phyloP scores from a whole-genome alignment of 257 asterid genomes.

The Linderniella brevidens region DNA sequence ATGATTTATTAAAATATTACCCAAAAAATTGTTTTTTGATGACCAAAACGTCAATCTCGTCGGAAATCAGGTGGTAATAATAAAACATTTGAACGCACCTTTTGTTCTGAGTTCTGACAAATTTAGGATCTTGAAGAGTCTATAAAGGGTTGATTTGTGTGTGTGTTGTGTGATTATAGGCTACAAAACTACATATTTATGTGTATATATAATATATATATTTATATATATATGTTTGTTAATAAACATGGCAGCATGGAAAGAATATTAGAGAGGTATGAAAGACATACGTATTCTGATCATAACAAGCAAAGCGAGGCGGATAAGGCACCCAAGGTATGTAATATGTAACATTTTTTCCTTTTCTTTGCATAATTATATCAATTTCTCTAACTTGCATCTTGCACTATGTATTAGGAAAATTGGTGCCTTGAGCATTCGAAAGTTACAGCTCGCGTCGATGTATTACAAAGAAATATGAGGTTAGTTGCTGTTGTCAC shows the following conservation, averaged over 20 bases:
- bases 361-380: too few species aligned
- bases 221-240: not conserved
- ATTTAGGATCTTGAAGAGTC: too few species aligned
- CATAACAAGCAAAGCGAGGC: not conserved
- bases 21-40: too few species aligned
- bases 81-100: not conserved
- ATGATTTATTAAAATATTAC: too few species aligned
- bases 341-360: too few species aligned
- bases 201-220: not conserved
- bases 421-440: conserved; percentile 30
- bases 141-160: not conserved
- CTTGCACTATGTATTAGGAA: conserved; percentile 10
- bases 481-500: conserved; percentile 23
- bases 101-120: not conserved
- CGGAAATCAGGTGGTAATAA: not conserved
- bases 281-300: not conserved
- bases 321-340: too few species aligned
- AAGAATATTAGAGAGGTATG: not conserved
- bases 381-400: too few species aligned
- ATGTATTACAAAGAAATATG: conserved; percentile 36
- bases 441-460: conserved; percentile 31
- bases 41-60: too few species aligned
- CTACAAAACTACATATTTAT: not conserved
- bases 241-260: not conserved
- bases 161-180: not conserved